Evolutionary conservation across 2,329 filamentous ascomycete genomes (phyloP).

Genomic region (Colletotrichum chlorophyti): DNA sequence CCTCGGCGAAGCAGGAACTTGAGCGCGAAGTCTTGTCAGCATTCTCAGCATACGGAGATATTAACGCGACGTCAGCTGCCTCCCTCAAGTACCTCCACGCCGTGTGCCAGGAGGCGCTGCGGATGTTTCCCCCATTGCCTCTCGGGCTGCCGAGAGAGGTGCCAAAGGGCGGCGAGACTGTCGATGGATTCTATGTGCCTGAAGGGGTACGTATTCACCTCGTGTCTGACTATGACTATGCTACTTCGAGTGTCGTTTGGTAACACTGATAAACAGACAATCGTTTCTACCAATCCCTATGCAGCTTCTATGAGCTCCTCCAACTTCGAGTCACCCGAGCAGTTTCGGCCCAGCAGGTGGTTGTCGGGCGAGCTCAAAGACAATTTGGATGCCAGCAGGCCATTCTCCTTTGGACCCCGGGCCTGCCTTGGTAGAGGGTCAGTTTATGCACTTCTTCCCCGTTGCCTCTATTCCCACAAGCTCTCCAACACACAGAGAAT

Average conservation of each 20-base stretch:
- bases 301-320: background rate
- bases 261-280: background rate
- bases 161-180: constrained; percentile 10
- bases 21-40: constrained; percentile 32
- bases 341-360: background rate
- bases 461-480: background rate
- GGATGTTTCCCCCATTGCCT: constrained; percentile 24
- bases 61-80: constrained; percentile 15
- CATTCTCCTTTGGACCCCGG: background rate
- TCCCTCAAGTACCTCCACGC: constrained; percentile 24
- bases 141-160: constrained; percentile 23
- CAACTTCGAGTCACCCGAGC: background rate
- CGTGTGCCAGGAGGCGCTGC: constrained; percentile 24
- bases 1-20: constrained; percentile 13
- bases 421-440: background rate
- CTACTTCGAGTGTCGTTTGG: background rate
- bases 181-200: background rate
- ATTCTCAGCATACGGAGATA: constrained; percentile 31
- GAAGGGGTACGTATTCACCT: background rate
- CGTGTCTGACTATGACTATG: background rate
- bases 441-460: background rate
- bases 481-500: background rate
- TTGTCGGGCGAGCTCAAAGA: background rate
- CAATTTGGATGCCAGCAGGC: background rate
- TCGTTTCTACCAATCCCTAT: background rate